Evolutionary conservation across 768 basidiomycete species (phyloP).

Genomic region (Panus rudis): DNA sequence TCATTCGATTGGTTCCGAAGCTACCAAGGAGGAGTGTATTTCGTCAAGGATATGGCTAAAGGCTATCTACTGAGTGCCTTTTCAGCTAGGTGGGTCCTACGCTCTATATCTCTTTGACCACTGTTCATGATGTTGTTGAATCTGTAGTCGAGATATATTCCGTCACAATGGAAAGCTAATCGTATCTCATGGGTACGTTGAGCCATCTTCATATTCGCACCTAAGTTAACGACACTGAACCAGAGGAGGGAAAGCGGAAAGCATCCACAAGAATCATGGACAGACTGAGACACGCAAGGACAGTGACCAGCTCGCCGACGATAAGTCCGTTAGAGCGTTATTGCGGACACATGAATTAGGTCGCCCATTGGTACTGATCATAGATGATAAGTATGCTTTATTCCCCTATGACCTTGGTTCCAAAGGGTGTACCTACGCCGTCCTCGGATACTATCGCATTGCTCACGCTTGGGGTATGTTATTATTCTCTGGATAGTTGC

Average conservation of each 20-base stretch:
- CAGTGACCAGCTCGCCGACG: slow-evolving; percentile 60
- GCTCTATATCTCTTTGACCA: background rate
- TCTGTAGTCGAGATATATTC: slow-evolving; percentile 62
- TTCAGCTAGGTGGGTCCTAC: slow-evolving; percentile 47
- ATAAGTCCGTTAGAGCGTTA: slow-evolving; percentile 66
- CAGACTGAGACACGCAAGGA: slow-evolving; percentile 35
- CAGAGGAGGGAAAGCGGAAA: slow-evolving; percentile 68
- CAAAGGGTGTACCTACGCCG: slow-evolving; percentile 42
- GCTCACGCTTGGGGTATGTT: slow-evolving; percentile 61
- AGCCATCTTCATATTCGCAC: background rate
- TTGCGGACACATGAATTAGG: slow-evolving; percentile 46
- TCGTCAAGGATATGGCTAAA: slow-evolving; percentile 47
- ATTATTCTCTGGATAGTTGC: slow-evolving; percentile 3
- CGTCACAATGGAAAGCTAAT: slow-evolving; percentile 60
- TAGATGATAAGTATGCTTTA: slow-evolving; percentile 63
- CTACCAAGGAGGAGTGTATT: slow-evolving; percentile 80
- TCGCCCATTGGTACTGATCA: slow-evolving; percentile 61
- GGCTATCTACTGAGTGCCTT: slow-evolving; percentile 75
- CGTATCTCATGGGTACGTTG: slow-evolving; percentile 73
- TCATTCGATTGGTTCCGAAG: slow-evolving; percentile 66
- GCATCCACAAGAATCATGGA: slow-evolving; percentile 37
- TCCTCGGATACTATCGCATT: slow-evolving; percentile 69
- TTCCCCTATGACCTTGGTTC: slow-evolving; percentile 66
- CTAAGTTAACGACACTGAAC: background rate
- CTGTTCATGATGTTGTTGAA: slow-evolving; percentile 8